Conservation (phyloP, 345 rosid genomes). For the Chamaenerion angustifolium region DNA sequence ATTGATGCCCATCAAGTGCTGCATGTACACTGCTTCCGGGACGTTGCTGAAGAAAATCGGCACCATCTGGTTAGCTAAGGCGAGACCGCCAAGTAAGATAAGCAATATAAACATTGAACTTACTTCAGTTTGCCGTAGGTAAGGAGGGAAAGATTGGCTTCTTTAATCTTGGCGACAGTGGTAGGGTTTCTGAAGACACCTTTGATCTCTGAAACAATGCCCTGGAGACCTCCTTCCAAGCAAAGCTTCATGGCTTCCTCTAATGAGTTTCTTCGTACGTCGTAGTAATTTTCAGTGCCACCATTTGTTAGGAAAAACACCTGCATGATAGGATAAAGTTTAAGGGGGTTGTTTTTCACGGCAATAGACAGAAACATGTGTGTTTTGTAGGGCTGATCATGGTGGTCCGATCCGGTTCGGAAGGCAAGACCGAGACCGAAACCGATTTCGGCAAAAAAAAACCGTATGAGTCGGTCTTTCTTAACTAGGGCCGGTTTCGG, state of each 20-base stretch:
- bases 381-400: too few species aligned
- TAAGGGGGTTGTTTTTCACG: too few species aligned
- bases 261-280: conserved; percentile 62
- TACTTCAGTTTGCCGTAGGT: conserved; percentile 81
- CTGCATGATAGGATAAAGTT: conserved; percentile 26
- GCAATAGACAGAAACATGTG: too few species aligned
- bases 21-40: conserved; percentile 76
- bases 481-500: too few species aligned
- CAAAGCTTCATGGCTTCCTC: conserved; percentile 79
- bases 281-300: conserved; percentile 40
- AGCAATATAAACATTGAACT: too few species aligned
- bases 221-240: conserved; percentile 60
- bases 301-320: conserved; percentile 78
- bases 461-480: too few species aligned
- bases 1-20: conserved; percentile 77
- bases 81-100: too few species aligned
- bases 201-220: conserved; percentile 75
- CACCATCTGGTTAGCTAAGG: too few species aligned
- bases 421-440: too few species aligned
- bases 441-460: too few species aligned
- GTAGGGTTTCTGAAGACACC: conserved; percentile 67
- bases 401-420: too few species aligned
- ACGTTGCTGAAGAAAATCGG: conserved; percentile 39
- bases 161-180: conserved; percentile 65
- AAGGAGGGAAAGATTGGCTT: conserved; percentile 60